Base-by-base conservation (phyloP, 2,329 filamentous ascomycete species). In the Boeremia lycopersici region DNA sequence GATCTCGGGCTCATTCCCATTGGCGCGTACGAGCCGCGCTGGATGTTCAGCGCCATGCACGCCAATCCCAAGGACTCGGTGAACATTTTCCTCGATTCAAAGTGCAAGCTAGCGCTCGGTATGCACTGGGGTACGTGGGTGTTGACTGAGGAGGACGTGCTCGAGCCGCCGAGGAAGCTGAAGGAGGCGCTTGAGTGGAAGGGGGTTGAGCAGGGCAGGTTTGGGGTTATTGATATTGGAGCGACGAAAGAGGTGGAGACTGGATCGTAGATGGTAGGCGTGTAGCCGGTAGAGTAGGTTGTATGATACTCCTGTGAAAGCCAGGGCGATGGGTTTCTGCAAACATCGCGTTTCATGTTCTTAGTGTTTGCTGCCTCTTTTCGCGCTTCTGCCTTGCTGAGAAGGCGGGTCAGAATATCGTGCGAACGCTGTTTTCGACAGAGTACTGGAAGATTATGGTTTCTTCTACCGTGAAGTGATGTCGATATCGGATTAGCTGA, bases 51-150 rank as follows among this genome's bases (percentile, higher is more conserved):
- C 41, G 79, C 86, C 17, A 87, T 96, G 82, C 93, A 98, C 73
- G 89, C 90, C 7, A 90, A 96, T 71, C 93, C 93, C 0, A 87
- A 86, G 62, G 93, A 98, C 71, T 85, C 88, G 0, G 92, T 96
- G 33, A 91, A 95, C 67, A 96, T 98, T 64, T 96, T 96, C 74
- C 75, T 81, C 6, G 93, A 97, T 65, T 96, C 91, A 0, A 83
- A 83, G 63, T 97, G 93, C 78, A 81, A 84, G 65, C 80, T 78
- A 15, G 93, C 92, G 19, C 81, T 97, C 78, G 93, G 86, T 1
- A 96, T 97, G 64, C 93, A 97, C 71, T 97, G 93, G 92, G 93
- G 92, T 2, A 81, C 79, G 6, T 97, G 93, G 91, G 87, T 90
- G 0, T 76, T 96, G 63, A 96, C 93, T 0, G 82, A 86, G 56